These are phyloP conservation scores for Candida tammaniensis DNA, from an alignment of 805 yeast species.

Conservation along the genomic window DNA sequence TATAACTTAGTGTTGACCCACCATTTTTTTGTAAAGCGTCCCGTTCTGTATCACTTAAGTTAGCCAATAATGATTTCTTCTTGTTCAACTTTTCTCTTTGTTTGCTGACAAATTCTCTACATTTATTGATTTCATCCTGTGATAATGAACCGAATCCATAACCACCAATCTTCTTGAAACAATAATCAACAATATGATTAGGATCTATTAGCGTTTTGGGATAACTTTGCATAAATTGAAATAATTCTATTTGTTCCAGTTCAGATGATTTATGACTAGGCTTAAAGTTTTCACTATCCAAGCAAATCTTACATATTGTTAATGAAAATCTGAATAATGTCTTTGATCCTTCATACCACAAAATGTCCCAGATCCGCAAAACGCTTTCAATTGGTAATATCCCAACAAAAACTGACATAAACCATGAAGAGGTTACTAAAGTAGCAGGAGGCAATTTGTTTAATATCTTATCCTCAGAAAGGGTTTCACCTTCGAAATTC, in stretches of 20 bases:
- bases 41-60: slow-evolving; percentile 40
- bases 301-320: slow-evolving; percentile 69
- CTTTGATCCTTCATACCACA: slow-evolving; percentile 89
- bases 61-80: slow-evolving; percentile 30
- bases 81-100: slow-evolving; percentile 45
- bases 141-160: slow-evolving; percentile 66
- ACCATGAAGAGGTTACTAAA: slow-evolving; percentile 95
- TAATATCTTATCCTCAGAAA: slow-evolving; percentile 51
- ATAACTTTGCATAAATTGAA: slow-evolving; percentile 79
- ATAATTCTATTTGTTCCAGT: slow-evolving; percentile 49
- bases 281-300: slow-evolving; percentile 59
- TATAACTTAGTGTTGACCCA: too few relatives aligned
- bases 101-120: slow-evolving; percentile 73
- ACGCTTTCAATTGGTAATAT: slow-evolving; percentile 85
- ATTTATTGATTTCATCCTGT: slow-evolving; percentile 76
- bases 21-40: slow-evolving; percentile 19
- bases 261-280: slow-evolving; percentile 22
- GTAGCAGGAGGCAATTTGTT: slow-evolving; percentile 85
- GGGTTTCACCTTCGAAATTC: slow-evolving; percentile 36
- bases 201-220: slow-evolving; percentile 76
- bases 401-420: slow-evolving; percentile 95
- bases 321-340: slow-evolving; percentile 79
- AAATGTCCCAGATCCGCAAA: slow-evolving; percentile 89
- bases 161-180: slow-evolving; percentile 71
- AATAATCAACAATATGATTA: slow-evolving; percentile 62